Evolutionary conservation across 805 yeast genomes (phyloP), one percentile per base, ranked within the genome.

Genomic region (Vanderwaltozyma polyspora): DNA sequence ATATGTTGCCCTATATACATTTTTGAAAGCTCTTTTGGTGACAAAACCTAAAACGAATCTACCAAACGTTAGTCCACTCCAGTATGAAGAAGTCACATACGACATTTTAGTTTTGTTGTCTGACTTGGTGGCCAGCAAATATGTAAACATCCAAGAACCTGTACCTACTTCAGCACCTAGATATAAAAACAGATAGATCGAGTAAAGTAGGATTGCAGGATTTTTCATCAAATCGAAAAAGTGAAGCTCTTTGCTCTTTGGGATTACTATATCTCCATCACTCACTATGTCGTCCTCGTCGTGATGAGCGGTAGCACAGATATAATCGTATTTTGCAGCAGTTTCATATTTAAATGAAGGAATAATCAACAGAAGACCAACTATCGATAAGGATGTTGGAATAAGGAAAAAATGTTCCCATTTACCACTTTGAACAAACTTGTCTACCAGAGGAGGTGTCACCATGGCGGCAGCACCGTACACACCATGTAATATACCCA

Each of bases 391-490:
- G 59, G 55, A 11, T 55, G 55, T 45, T 64, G 61, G 62, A 27
- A 55, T 40, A 30, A 30, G 33, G 25, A 44, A 58, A 40, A 51
- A 55, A 21, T 36, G 26, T 24, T 49, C 37, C 63, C 57, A 56
- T 22, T 49, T 51, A 13, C 45, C 55, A 25, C 43, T 46, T 19
- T 50, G 43, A 8, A 56, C 55, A 33, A 63, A 51, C 33, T 49
- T 42, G 0, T 83, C 72, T 3, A 79, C 76, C 21, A 76, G 50
- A 14, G 82, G 66, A 2, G 93, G 87, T 2, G 84, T 68, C 1
- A 76, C 42, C 30, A 82, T 74, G 1, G 86, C 83, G 2, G 87
- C 86, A 3, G 74, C 44, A 1, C 93, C 93, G 52, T 79, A 81
- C 11, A 64, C 49, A 1, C 83, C 87, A 57, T 81, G 91, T 38